Base-by-base conservation (phyloP, 768 basidiomycete genomes). In the Cystoderma amianthinum region DNA sequence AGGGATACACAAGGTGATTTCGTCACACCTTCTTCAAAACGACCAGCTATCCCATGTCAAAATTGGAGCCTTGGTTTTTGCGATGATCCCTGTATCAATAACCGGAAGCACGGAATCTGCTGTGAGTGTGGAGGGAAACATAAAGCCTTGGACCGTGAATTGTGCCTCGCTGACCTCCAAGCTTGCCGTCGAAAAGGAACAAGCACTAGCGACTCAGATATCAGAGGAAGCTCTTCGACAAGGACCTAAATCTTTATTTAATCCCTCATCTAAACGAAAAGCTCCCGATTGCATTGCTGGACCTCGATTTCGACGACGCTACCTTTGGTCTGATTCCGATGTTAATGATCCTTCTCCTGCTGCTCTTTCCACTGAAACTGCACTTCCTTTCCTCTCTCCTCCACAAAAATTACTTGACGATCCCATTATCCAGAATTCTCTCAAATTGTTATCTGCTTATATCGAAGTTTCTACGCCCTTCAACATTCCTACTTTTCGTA, bases 401-500 rank as follows among this genome's bases (percentile, higher is more conserved):
- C 25, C 25, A 28, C 7, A 28, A 28, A n/a, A 28, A 7, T 28
- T 28, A n/a, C 7, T 28, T 7, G n/a, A 28, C 7, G n/a, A 28
- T n/a, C n/a, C 25, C n/a, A n/a, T 7, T 7, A 28, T 28, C n/a
- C 25, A 28, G n/a, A 7, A 7, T 28, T 7, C 25, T 28, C n/a
- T 28, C 25, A 7, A n/a, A 7, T 28, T 52, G 2, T 18, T 51
- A 15, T 4, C 37, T 11, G 32, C 39, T 23, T 19, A 49, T 21
- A 53, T 59, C 19, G 37, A 52, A 5, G 51, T 65, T 22, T 44
- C 55, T 0, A 63, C 54, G 0, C 60, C 58, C 0, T 55, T 60
- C 35, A 47, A 59, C 19, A 44, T 61, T 20, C 48, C 58, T 25
- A 23, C 36, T 0, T 48, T 63, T 25, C 44, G 57, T 23, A 65